Conservation (phyloP, 768 basidiomycete species). For the Russula sp. region DNA sequence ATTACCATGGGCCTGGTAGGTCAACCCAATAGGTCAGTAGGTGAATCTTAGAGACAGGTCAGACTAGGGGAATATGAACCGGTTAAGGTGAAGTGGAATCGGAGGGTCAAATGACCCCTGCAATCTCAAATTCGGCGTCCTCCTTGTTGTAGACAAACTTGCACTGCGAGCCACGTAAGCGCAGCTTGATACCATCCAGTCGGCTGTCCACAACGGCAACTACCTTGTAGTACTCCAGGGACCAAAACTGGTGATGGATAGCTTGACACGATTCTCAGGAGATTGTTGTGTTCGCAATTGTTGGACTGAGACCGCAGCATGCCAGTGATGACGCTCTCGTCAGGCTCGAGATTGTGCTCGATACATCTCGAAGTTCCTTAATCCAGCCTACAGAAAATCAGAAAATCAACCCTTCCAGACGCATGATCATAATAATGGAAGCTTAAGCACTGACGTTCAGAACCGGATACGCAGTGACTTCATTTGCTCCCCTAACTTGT, state of each 20-base stretch:
- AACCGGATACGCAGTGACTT: no score
- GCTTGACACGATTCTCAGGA: constrained; percentile 4
- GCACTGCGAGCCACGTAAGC: constrained; percentile 67
- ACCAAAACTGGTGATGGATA: constrained; percentile 71
- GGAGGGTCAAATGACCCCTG: constrained; percentile 59
- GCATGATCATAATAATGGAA: no score
- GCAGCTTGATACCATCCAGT: constrained; percentile 62
- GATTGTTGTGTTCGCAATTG: no score
- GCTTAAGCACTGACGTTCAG: no score
- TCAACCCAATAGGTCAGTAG: background rate
- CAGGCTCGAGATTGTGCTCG: no score
- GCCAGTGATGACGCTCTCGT: no score
- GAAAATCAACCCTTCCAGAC: no score
- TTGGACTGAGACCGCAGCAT: no score
- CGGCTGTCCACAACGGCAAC: constrained; percentile 63
- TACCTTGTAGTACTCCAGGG: constrained; percentile 77
- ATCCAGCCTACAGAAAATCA: no score
- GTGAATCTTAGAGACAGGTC: background rate
- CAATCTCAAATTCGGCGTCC: constrained; percentile 66
- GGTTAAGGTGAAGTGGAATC: constrained; percentile 65
- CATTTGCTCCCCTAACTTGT: no score
- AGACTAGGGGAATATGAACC: constrained; percentile 46
- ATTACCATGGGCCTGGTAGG: constrained; percentile 62
- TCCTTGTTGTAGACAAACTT: constrained; percentile 60
- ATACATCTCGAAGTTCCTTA: no score